Evolutionary conservation across 2,329 filamentous ascomycete genomes (phyloP).

Genomic region (Talaromyces sp.): DNA sequence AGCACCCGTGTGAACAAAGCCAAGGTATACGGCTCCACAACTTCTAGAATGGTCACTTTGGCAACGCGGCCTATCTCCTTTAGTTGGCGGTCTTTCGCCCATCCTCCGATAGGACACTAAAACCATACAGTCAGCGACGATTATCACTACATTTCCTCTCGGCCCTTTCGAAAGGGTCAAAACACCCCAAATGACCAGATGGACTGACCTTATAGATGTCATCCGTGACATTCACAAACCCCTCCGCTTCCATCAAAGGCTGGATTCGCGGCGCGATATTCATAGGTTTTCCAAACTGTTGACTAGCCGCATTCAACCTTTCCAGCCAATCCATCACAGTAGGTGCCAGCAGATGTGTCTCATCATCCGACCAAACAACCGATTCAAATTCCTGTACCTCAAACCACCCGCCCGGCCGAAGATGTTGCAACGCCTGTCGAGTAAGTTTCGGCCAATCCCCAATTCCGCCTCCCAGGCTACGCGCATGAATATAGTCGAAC

Average conservation of each 20-base stretch:
- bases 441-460: conserved; percentile 37
- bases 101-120: conserved; percentile 39
- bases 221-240: conserved; percentile 37
- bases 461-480: conserved; percentile 41
- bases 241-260: conserved; percentile 32
- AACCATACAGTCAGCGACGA: conserved; percentile 3
- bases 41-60: conserved; percentile 33
- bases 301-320: conserved; percentile 33
- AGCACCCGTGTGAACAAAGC: conserved; percentile 43
- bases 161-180: too few species aligned
- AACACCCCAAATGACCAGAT: background rate
- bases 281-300: conserved; percentile 38
- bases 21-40: conserved; percentile 42
- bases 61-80: conserved; percentile 41
- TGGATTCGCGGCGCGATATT: conserved; percentile 35
- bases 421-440: conserved; percentile 33
- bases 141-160: too few species aligned
- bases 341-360: conserved; percentile 27
- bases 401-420: conserved; percentile 41
- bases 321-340: conserved; percentile 33
- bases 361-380: conserved; percentile 35
- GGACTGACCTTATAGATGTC: conserved; percentile 39
- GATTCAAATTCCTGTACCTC: conserved; percentile 40
- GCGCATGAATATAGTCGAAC: conserved; percentile 46
- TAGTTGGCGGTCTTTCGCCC: conserved; percentile 36